phyloP scores from a whole-genome alignment of 352 stramenopile genomes.

The Pythium brassicae region DNA sequence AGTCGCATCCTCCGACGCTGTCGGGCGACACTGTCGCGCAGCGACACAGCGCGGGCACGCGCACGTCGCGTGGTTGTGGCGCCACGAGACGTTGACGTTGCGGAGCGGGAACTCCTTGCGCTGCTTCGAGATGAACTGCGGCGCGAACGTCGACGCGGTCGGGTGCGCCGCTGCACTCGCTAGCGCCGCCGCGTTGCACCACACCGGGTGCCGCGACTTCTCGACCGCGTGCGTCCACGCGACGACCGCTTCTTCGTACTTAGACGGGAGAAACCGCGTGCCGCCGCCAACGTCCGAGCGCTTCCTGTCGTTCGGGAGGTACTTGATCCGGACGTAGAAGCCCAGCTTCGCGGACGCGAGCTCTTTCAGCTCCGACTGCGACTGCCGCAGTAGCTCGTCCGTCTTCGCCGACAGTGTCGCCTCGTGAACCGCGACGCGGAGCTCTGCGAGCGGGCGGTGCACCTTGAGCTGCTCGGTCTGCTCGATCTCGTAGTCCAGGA shows the following conservation, averaged over 20 bases:
- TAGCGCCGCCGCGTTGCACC: conserved; percentile 22
- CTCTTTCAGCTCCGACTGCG: conserved; percentile 59
- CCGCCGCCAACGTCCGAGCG: conserved; percentile 31
- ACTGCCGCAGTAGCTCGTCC: conserved; percentile 51
- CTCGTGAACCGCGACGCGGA: conserved; percentile 73
- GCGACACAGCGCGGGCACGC: conserved; percentile 43
- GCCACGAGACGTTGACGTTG: conserved; percentile 82
- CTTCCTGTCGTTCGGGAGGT: conserved; percentile 72
- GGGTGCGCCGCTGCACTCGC: conserved; percentile 7
- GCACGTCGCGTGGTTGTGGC: conserved; percentile 43
- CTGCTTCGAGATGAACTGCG: conserved; percentile 34
- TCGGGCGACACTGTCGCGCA: conserved; percentile 15
- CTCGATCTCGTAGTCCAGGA: conserved; percentile 68
- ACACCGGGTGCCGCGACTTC: conserved; percentile 39
- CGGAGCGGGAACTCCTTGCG: conserved; percentile 62
- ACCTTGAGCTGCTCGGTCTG: conserved; percentile 71
- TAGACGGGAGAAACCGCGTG: conserved; percentile 62
- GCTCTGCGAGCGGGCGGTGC: conserved; percentile 63
- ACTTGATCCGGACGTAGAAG: conserved; percentile 75
- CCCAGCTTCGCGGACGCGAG: conserved; percentile 52
- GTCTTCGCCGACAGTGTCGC: conserved; percentile 47
- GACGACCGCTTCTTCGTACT: conserved; percentile 60
- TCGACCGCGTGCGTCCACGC: conserved; percentile 71
- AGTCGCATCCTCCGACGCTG: conserved; percentile 4
- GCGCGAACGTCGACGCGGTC: conserved; percentile 17